Percentiles rank a stretch among this genome's conserved stretches.
These are phyloP conservation scores for Melocanna baccifera DNA, from an alignment of 176 grass and related monocot species.

Conservation along the genomic window DNA sequence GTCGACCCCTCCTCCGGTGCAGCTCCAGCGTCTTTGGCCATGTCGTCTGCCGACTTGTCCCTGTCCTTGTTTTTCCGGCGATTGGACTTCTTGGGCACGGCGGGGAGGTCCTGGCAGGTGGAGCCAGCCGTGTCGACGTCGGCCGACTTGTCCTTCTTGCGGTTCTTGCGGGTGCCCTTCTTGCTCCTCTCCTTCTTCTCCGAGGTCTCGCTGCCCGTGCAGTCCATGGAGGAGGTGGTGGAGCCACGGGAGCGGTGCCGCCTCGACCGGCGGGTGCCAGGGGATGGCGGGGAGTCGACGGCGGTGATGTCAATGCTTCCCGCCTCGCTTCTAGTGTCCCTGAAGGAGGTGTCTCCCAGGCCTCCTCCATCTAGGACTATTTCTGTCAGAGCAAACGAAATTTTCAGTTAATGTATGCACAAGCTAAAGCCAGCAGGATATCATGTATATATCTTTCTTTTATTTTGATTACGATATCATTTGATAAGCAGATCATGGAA, in stretches of 20 bases:
- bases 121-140: background rate
- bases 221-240: conserved; percentile 35
- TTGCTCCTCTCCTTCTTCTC: conserved; percentile 51
- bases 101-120: conserved; percentile 54
- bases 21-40: conserved; percentile 19
- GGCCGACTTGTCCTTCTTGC: conserved; percentile 47
- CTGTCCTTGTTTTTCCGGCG: conserved; percentile 58
- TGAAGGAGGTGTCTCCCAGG: conserved; percentile 54
- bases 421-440: background rate
- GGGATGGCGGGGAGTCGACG: conserved; percentile 25
- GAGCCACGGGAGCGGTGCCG: conserved; percentile 67
- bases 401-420: background rate
- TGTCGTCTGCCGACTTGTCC: background rate
- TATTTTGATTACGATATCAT: background rate
- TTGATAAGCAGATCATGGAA: background rate
- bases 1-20: conserved; percentile 34
- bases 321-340: conserved; percentile 19
- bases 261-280: conserved; percentile 50
- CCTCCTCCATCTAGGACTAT: conserved; percentile 50
- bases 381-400: conserved; percentile 32
- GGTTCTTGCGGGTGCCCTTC: conserved; percentile 52
- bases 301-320: conserved; percentile 8
- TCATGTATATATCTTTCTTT: background rate
- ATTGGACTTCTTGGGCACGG: conserved; percentile 77
- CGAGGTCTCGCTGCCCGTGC: conserved; percentile 16